Conservation (phyloP, 768 basidiomycete species). For the Wakefieldia striispora region DNA sequence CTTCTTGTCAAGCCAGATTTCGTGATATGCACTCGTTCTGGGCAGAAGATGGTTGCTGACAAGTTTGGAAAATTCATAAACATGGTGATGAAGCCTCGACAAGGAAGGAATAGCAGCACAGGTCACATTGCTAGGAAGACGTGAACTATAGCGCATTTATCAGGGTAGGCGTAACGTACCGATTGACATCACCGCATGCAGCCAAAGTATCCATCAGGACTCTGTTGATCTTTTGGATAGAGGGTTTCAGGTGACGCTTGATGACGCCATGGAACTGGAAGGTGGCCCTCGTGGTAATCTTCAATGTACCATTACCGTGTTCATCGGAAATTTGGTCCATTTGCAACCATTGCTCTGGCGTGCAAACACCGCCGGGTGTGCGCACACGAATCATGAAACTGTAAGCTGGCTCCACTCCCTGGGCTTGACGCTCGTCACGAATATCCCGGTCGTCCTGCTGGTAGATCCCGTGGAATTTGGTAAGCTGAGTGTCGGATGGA, state of each 20-base stretch:
- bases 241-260: conserved; percentile 93
- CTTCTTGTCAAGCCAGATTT: conserved; percentile 99
- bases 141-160: conserved; percentile 5
- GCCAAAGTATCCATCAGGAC: conserved; percentile 92
- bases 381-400: conserved; percentile 98
- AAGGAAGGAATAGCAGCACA: conserved; percentile 88
- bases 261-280: conserved; percentile 99
- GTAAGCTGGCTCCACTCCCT: conserved; percentile 94
- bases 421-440: conserved; percentile 89
- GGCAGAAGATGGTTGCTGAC: conserved; percentile 88
- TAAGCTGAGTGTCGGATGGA: conserved; percentile 87
- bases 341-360: conserved; percentile 86
- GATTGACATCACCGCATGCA: conserved; percentile 97
- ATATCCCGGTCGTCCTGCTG: conserved; percentile 99
- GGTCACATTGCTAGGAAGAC: conserved; percentile 69
- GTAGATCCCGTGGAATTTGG: conserved; percentile 97
- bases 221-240: conserved; percentile 94
- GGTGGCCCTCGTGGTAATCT: conserved; percentile 95
- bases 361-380: conserved; percentile 95
- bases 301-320: conserved; percentile 91
- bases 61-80: conserved; percentile 78
- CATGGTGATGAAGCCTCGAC: conserved; percentile 82
- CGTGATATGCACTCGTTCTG: conserved; percentile 91
- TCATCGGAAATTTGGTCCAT: conserved; percentile 97
- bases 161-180: conserved; percentile 42